Base-by-base conservation (phyloP, 345 rosid genomes). In the Citrus cavaleriei region DNA sequence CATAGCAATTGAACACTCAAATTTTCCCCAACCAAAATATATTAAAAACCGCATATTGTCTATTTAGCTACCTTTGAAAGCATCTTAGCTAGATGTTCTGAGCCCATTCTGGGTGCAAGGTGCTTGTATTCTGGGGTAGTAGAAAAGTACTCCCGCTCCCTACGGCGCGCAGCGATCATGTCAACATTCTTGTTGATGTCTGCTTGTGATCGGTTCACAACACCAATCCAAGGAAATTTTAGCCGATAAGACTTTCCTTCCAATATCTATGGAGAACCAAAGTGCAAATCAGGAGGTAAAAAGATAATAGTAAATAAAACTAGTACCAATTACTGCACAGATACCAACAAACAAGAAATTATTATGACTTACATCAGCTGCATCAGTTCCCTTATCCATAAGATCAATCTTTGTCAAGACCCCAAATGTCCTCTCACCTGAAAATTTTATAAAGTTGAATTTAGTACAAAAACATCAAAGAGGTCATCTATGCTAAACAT, bases 361-460 rank as follows among this genome's bases (percentile, higher is more conserved):
- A 80, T 80, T 69, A 25, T 72, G 80, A 87, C 94, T 94, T 89
- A 97, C 99, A 58, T 97, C 99, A 55, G 87, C 98, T 75, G 98
- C 98, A 89, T 97, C 98, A 13, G 99, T 97, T 68, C 98, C 99
- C 91, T 90, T 92, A 77, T 97, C 99, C 99, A 97, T 97, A 81
- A 97, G 97, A 85, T 97, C 99, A 71, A 94, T 97, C 91, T 97
- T 97, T 35, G 99, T 97, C 88, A 97, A 87, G 82, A 97, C 99
- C 75, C 99, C 99, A 69, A 91, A 81, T 30, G 99, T 97, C 86
- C 99, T 92, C 84, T 97, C 98, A 82, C 98, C 99, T 96, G 88
- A 70, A 84, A 77, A 85, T 65, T 74, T 81, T 30, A 77, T 57
- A 67, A 37, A 21, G 46, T 42, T 19, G 35, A 62, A 21, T 16